Percentiles rank a stretch among this genome's conserved stretches.
Evolutionary conservation across 305 asterid genomes (phyloP).

Genomic region (Fraxinus dipetala): DNA sequence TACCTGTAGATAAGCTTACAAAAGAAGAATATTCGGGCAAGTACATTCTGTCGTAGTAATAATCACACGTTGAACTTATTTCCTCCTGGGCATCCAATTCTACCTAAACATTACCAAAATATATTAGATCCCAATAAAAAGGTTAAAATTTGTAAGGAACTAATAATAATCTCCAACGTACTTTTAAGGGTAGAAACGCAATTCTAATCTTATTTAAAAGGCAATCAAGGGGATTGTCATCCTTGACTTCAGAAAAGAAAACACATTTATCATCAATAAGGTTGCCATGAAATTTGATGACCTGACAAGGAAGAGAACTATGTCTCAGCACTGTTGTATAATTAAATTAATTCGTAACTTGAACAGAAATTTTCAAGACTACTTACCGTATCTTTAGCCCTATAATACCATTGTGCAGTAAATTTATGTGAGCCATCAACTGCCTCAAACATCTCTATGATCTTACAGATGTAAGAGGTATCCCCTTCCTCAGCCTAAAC

Average conservation of each 20-base stretch:
- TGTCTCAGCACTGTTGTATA: conserved; percentile 8
- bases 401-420: conserved; percentile 73
- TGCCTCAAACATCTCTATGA: conserved; percentile 61
- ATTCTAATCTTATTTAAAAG: conserved; percentile 42
- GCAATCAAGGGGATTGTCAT: conserved; percentile 64
- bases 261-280: conserved; percentile 47
- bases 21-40: conserved; percentile 53
- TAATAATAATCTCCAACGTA: conserved; percentile 13
- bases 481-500: conserved; percentile 50
- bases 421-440: conserved; percentile 42
- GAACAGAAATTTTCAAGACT: not conserved
- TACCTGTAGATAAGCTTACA: conserved; percentile 47
- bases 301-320: conserved; percentile 32
- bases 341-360: not conserved
- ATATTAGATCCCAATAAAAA: not conserved
- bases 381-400: conserved; percentile 69
- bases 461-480: conserved; percentile 52
- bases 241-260: conserved; percentile 65
- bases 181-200: conserved; percentile 33
- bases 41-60: conserved; percentile 52
- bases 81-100: conserved; percentile 19
- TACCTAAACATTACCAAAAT: conserved; percentile 28
- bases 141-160: not conserved
- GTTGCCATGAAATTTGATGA: conserved; percentile 32
- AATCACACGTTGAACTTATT: conserved; percentile 32